phyloP scores from a whole-genome alignment of 108 stramenopile genomes.

The Nannochloropsis oceanica region DNA sequence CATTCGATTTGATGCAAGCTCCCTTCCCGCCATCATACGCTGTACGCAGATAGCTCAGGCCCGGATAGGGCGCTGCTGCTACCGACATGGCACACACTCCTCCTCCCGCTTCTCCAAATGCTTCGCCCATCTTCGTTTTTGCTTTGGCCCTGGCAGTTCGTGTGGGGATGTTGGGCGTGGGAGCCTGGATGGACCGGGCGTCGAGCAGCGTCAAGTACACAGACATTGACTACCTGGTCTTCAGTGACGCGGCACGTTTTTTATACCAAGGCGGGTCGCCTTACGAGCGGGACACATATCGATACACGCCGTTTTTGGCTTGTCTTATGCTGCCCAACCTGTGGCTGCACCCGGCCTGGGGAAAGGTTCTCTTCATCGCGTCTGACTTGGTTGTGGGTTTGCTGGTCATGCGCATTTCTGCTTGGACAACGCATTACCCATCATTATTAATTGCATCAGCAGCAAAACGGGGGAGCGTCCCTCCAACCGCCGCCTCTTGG shows the following conservation, averaged over 20 bases:
- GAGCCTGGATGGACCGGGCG: conserved; percentile 9
- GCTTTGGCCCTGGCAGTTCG: conserved; percentile 11
- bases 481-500: no score
- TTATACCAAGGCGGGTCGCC: conserved; percentile 41
- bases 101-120: not conserved
- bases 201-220: conserved; percentile 35
- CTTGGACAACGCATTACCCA: conserved; percentile 52
- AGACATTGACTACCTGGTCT: conserved; percentile 45
- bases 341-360: conserved; percentile 6
- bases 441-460: conserved; percentile 52
- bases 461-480: no score
- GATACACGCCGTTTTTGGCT: conserved; percentile 94
- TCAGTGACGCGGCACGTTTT: conserved; percentile 40
- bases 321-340: conserved; percentile 45
- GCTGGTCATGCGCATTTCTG: not conserved
- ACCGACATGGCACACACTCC: not conserved
- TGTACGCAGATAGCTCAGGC: no score
- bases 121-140: not conserved
- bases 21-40: no score
- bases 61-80: no score
- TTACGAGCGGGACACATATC: conserved; percentile 88
- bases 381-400: conserved; percentile 26
- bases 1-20: no score
- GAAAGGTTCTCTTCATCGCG: conserved; percentile 31
- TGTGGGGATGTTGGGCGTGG: not conserved